phyloP scores from a whole-genome alignment of 495 filamentous ascomycete genomes.

The Penicillium ucsense region DNA sequence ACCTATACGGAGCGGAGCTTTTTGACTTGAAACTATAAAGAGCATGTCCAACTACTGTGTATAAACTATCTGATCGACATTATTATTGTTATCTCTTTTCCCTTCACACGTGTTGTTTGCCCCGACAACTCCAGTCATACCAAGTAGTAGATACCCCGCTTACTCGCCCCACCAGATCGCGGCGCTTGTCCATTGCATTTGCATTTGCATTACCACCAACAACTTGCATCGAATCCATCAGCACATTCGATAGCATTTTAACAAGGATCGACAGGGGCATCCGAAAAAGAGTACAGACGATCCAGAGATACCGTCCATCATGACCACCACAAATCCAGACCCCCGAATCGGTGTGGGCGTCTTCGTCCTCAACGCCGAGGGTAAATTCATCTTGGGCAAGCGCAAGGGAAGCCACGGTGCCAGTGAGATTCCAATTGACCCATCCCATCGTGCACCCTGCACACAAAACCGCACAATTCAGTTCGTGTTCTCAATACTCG shows the following conservation, averaged over 20 bases:
- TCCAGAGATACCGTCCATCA: background rate
- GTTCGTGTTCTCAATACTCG: background rate
- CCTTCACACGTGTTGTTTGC: too few species aligned
- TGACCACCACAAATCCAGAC: slow-evolving; percentile 4
- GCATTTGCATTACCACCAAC: too few species aligned
- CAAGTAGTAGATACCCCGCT: background rate
- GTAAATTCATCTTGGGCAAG: slow-evolving; percentile 25
- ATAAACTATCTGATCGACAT: too few species aligned
- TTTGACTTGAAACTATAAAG: too few species aligned
- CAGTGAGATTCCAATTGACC: slow-evolving; percentile 7
- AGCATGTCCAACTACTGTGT: too few species aligned
- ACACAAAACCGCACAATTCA: background rate
- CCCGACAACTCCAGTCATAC: too few species aligned
- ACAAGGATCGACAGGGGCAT: background rate
- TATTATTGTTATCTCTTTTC: too few species aligned
- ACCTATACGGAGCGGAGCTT: too few species aligned
- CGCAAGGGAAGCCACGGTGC: slow-evolving; percentile 29
- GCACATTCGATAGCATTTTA: background rate
- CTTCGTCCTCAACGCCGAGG: slow-evolving; percentile 20
- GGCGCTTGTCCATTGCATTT: background rate
- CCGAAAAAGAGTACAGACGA: background rate
- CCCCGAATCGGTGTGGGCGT: slow-evolving; percentile 24
- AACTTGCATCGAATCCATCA: background rate
- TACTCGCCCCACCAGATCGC: background rate
- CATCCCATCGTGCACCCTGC: too few species aligned